phyloP scores from a whole-genome alignment of 108 stramenopile species.

The Skeletonema marinoi region DNA sequence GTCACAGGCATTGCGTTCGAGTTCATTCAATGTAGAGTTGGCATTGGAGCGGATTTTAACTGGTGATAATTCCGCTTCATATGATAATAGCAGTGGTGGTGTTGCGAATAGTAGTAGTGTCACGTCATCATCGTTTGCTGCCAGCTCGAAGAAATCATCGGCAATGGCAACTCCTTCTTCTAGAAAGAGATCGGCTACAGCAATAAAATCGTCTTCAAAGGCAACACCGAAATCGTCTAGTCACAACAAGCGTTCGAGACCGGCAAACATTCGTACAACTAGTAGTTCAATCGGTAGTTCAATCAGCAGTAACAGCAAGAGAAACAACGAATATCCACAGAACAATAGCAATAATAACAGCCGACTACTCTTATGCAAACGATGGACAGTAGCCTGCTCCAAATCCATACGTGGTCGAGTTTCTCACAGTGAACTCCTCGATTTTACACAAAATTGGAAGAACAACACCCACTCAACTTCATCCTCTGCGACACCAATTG shows the following conservation, averaged over 20 bases:
- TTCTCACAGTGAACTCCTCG: slow-evolving; percentile 25
- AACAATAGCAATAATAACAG: background rate
- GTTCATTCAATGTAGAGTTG: slow-evolving; percentile 67
- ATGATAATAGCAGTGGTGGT: background rate
- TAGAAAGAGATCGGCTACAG: slow-evolving; percentile 6
- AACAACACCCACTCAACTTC: background rate
- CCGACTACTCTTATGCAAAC: slow-evolving; percentile 70
- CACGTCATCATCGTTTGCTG: background rate
- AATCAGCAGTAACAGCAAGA: background rate
- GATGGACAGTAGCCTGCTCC: slow-evolving; percentile 63
- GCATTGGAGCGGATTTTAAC: slow-evolving; percentile 75
- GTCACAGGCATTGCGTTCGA: slow-evolving; percentile 52
- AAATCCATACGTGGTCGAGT: slow-evolving; percentile 44
- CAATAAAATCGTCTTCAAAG: background rate
- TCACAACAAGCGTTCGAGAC: background rate
- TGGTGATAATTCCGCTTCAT: slow-evolving; percentile 32
- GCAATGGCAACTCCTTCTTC: background rate
- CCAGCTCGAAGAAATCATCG: background rate
- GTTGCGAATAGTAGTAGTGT: background rate
- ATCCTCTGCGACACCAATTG: slow-evolving; percentile 6
- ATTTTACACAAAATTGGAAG: slow-evolving; percentile 30
- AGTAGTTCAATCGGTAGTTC: background rate
- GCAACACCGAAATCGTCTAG: background rate
- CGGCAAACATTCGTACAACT: background rate
- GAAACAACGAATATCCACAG: background rate